Base-by-base conservation (phyloP, 164 flowering plant species). In the Aristolochia contorta region DNA sequence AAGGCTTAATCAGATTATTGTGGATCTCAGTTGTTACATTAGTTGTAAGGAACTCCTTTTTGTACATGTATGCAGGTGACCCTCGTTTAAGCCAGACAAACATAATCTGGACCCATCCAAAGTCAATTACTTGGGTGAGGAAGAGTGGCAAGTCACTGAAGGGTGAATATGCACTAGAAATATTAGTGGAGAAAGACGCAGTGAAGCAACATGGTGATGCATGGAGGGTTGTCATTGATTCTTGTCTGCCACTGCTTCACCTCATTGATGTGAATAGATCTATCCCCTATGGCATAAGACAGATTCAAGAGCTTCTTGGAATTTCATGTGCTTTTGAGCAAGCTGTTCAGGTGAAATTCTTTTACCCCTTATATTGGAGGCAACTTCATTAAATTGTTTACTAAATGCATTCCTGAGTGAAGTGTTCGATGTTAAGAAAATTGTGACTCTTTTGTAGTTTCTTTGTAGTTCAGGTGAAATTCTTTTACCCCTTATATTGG, bases 311-410 rank as follows among this genome's bases (percentile, higher is more conserved):
- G 46, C 52, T 86, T 54, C 80, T 91, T 56, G 99, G 99, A 27
- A 78, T 94, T 57, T 86, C 99, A 24, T 88, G 85, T 81, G 85
- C 90, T 47, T 94, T 91, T 73, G 97, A 87, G 61, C 95, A 86
- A 70, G 86, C 86, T 37, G 84, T 94, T 63, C 96, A 90, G 99
- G 99, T 93, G 75, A 52, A 49, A 25, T 16, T 43, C 41, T n/a
- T 47, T 24, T 30, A 1, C 24, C 41, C 41, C 48, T 7, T 24
- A 6, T 23, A 52, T 8, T 12, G 2, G 13, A 19, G n/a, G 20
- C 7, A 20, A 15, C 16, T 8, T 4, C 18, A 8, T 16, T 12
- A 16, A 4, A 16, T 37, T 37, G 43, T 37, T 37, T 37, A 3
- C 7, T 37, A 37, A 10, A 37, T 10, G 43, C 43, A 37, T 37